Percentiles rank a stretch among this genome's conserved stretches.
These are phyloP conservation scores for Takakia lepidozioides DNA, from an alignment of 225 moss, liverwort and hornwort species.

Conservation along the genomic window DNA sequence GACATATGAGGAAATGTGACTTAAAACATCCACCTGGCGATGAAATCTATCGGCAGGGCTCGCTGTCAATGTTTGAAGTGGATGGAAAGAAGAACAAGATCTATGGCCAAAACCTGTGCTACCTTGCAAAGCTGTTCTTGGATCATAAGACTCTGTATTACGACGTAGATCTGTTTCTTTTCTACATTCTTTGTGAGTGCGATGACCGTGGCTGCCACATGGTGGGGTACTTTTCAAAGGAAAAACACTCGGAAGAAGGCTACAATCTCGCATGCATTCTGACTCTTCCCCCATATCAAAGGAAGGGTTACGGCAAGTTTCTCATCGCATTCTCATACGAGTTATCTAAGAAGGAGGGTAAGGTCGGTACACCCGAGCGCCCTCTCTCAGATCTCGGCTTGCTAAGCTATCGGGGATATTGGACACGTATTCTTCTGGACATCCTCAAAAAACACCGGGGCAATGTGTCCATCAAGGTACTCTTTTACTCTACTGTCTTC, in stretches of 20 bases:
- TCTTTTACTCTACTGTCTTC: no score
- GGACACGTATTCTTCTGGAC: conserved; percentile 90
- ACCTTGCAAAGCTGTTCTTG: conserved; percentile 83
- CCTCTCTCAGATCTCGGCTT: conserved; percentile 92
- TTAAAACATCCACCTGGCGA: conserved; percentile 95
- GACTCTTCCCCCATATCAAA: conserved; percentile 92
- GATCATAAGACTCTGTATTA: conserved; percentile 97
- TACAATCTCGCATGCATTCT: conserved; percentile 84
- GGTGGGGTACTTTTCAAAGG: conserved; percentile 99
- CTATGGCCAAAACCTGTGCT: conserved; percentile 87
- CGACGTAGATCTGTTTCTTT: conserved; percentile 88
- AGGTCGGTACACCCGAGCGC: conserved; percentile 90
- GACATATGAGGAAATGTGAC: conserved; percentile 93
- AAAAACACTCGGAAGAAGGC: conserved; percentile 96
- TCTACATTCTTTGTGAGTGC: conserved; percentile 91
- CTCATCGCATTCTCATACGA: conserved; percentile 93
- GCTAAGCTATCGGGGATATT: conserved; percentile 89
- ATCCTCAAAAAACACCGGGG: conserved; percentile 94
- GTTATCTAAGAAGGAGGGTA: conserved; percentile 87
- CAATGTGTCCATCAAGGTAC: conserved; percentile 94
- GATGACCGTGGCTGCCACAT: conserved; percentile 96
- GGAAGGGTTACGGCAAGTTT: conserved; percentile 95
- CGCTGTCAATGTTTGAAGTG: conserved; percentile 95
- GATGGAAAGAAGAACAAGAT: conserved; percentile 99
- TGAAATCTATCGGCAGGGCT: conserved; percentile 90